Evolutionary conservation across 1,284 basidiomycete genomes (phyloP), one percentile per base, ranked within the genome.

Genomic region (Boletus semigastroideus): DNA sequence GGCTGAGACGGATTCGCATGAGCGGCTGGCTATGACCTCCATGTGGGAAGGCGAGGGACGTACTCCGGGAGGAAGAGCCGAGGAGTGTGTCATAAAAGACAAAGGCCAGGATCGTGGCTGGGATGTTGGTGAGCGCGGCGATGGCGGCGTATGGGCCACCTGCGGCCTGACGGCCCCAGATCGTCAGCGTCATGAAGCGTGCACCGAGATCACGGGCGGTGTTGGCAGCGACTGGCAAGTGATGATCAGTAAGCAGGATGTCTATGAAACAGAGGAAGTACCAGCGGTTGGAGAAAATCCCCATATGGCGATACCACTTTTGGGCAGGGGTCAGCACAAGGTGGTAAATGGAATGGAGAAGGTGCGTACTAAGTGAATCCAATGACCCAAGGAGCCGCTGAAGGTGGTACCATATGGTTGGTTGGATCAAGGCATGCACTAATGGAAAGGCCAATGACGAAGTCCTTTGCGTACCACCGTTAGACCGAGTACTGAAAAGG

Each of bases 161-260:
- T 19, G 70, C 64, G 17, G 83, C 84, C 52, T 68, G 58, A 3
- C 40, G 61, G 4, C 85, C 85, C 76, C 80, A 87, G 42, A 87
- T 75, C 1, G 80, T 74, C 61, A 87, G 57, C 5, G 74, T 79
- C 54, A 76, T 74, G 22, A 87, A 57, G 16, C 85, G 78, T 3
- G 75, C 82, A 17, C 86, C 86, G 43, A 89, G 40, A 61, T 88
- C 86, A 58, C 86, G 82, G 30, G 86, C 85, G 2, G 83, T 69
- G 64, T 88, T 88, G 17, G 83, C 73, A 13, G 82, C 77, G 52
- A 87, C 80, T 83, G 51, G 6, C 46, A 6, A n/a, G 8, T 17
- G 48, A 28, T 43, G 25, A 33, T 49, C 13, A 45, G 50, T 42
- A 34, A 58, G 11, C 17, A 20, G 13, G 17, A 27, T 42, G 5